phyloP scores from a whole-genome alignment of 495 filamentous ascomycete genomes.

The Penicillium tannophilum region DNA sequence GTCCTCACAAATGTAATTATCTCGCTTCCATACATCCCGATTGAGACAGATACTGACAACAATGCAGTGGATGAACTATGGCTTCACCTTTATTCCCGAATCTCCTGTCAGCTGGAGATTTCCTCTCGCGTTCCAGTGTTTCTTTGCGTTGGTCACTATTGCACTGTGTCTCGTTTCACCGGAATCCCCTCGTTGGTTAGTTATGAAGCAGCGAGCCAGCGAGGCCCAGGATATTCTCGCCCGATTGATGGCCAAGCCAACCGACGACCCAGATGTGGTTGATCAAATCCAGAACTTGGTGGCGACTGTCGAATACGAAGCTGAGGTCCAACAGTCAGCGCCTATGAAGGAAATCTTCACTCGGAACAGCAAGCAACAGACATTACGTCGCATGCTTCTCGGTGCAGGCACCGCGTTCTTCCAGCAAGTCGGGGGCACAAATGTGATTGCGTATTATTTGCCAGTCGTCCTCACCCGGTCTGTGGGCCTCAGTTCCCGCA shows the following conservation, averaged over 20 bases:
- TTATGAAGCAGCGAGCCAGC: not conserved
- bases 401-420: not conserved
- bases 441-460: not conserved
- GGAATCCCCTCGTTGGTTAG: constrained; percentile 1
- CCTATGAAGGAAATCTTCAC: not conserved
- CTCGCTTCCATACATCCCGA: no score
- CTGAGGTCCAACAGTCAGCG: not conserved
- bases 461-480: not conserved
- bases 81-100: not conserved
- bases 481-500: not conserved
- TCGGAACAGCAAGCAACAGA: not conserved
- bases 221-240: not conserved
- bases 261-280: not conserved
- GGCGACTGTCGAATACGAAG: not conserved
- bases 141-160: not conserved
- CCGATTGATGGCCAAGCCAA: not conserved
- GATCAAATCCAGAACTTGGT: not conserved
- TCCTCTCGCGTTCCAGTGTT: not conserved
- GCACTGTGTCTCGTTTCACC: not conserved
- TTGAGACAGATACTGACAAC: no score
- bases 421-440: not conserved
- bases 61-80: constrained; percentile 3
- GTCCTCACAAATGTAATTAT: not conserved
- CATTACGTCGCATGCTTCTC: not conserved
- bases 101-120: not conserved